Conservation (phyloP, 108 stramenopile genomes). For the Skeletonema costatum region DNA sequence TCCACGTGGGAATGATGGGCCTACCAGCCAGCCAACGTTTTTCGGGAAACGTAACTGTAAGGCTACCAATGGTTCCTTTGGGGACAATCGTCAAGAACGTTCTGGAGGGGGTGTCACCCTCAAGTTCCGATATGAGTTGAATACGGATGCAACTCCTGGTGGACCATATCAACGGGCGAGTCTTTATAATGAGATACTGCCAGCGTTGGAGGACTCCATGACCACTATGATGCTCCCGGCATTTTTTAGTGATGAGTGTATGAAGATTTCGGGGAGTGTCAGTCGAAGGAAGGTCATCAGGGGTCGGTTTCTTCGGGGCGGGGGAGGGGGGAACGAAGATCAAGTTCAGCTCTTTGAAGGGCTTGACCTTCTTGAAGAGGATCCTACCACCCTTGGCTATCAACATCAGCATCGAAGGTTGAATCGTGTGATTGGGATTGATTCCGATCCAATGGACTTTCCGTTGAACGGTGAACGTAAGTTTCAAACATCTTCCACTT, state of each 20-base stretch:
- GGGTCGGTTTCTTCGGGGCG: conserved; percentile 1
- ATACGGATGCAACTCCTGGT: conserved; percentile 2
- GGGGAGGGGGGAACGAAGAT: not conserved
- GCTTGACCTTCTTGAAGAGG: not conserved
- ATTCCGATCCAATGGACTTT: conserved; percentile 27
- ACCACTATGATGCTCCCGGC: conserved; percentile 8
- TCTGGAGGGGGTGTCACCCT: conserved; percentile 14
- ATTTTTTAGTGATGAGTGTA: conserved; percentile 27
- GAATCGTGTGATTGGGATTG: conserved; percentile 24
- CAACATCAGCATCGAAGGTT: conserved; percentile 9
- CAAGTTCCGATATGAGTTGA: conserved; percentile 30
- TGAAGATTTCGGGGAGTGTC: not conserved
- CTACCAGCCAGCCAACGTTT: not conserved
- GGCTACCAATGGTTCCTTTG: not conserved
- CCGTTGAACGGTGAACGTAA: conserved; percentile 26
- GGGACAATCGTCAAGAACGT: not conserved
- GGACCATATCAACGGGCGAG: not conserved
- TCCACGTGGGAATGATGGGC: not conserved
- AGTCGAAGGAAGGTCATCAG: not conserved
- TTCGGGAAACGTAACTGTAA: not conserved
- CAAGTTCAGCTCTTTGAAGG: not conserved
- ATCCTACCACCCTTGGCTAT: not conserved
- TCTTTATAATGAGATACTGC: conserved; percentile 15
- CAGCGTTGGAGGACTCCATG: conserved; percentile 17
- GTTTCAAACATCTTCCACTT: not conserved